Evolutionary conservation across 2,329 filamentous ascomycete genomes (phyloP), one percentile per base, ranked within the genome.

Genomic region (Capronia coronata): DNA sequence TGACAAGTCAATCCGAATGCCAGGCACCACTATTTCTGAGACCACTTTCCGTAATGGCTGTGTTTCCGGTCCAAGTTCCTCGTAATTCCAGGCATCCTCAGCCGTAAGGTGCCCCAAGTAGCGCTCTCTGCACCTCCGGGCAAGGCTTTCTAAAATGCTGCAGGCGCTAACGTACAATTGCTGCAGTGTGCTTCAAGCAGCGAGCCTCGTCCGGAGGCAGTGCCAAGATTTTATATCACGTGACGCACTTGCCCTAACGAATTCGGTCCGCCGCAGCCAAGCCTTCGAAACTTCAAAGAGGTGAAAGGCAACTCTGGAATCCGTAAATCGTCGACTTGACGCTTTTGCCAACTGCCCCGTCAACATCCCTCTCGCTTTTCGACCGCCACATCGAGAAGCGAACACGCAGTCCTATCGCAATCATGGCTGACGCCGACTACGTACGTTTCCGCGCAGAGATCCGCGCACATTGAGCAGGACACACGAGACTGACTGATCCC

Each of bases 361-460:
- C 64, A 65, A 66, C 66, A 65, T 58, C 61, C 64, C 62, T 58
- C 61, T 70, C 68, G 69, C 67, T 70, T 71, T 71, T 70, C 68
- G 67, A 70, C 63, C 63, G 52, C 57, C 58, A 63, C 62, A 63
- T 68, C 69, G 68, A 63, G 67, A 69, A 68, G 70, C 68, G 67
- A 65, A 62, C 63, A 58, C 62, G 66, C 66, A 69, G 64, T 67
- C 67, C 65, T 59, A 64, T 71, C 73, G 75, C 76, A 79, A 86
- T 71, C 77, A 91, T 91, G 87, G 87, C 87, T 83, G 87, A 91
- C 80, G 70, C 75, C 67, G 84, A 89, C 78, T 93, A 93, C 78
- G 86, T 90, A 79, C 75, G 86, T 86, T 61, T 54, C 11, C 8
- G 35, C 18, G 41, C 27, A 6, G 11, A 14, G n/a, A 41, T 23